Percentiles rank a stretch among this genome's conserved stretches.
phyloP scores from a whole-genome alignment of 1,284 basidiomycete genomes.

The Amylostereum areolatum region DNA sequence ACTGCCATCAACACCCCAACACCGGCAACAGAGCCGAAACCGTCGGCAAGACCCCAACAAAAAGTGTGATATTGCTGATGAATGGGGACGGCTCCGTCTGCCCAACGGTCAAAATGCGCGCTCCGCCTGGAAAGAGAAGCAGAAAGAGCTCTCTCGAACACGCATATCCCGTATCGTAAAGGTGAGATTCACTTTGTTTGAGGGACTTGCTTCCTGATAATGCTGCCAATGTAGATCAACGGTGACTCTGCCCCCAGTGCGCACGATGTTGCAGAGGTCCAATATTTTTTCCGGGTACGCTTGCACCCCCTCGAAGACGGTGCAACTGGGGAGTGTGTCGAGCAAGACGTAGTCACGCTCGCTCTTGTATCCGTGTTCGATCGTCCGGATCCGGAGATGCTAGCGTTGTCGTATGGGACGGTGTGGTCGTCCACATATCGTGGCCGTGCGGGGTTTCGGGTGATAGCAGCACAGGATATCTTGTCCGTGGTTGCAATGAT shows the following conservation, averaged over 20 bases:
- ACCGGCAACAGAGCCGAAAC: no score
- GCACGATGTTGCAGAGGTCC: constrained; percentile 2
- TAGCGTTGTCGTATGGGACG: background rate
- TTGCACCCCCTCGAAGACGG: no score
- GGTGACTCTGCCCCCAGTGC: no score
- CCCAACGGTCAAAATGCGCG: constrained; percentile 15
- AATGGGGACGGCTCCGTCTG: constrained; percentile 11
- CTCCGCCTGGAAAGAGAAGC: constrained; percentile 14
- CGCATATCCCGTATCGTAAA: constrained; percentile 12
- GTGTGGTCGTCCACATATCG: constrained; percentile 5
- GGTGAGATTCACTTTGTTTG: constrained; percentile 12
- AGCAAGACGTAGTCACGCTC: background rate
- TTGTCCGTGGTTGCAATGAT: constrained; percentile 9
- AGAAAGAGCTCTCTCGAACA: background rate
- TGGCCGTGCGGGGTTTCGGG: background rate
- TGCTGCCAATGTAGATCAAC: no score
- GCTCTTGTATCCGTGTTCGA: constrained; percentile 10
- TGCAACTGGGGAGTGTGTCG: no score
- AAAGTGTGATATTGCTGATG: background rate
- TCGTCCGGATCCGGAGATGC: background rate
- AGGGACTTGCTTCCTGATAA: no score
- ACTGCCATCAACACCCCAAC: no score
- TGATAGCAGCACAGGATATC: constrained; percentile 7
- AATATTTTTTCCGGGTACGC: constrained; percentile 1
- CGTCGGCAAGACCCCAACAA: no score